Percentiles rank a stretch among this genome's conserved stretches.
These are phyloP conservation scores for Escovopsis weberi DNA, from an alignment of 2,329 filamentous ascomycete genomes.

Conservation along the genomic window DNA sequence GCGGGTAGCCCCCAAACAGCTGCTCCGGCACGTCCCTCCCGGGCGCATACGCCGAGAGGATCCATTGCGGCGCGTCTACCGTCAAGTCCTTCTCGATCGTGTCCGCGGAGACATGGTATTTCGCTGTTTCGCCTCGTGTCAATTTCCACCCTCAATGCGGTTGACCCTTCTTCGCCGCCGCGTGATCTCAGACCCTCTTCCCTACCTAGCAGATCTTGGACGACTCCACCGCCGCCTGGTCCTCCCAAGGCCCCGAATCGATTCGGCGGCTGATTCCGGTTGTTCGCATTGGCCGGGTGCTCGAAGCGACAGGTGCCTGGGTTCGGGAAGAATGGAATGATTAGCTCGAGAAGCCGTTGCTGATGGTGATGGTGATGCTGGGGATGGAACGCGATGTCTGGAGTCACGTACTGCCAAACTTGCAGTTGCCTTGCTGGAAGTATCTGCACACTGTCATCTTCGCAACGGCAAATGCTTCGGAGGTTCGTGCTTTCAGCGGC, in stretches of 20 bases:
- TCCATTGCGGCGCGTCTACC: slow-evolving; percentile 64
- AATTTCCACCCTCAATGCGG: background rate
- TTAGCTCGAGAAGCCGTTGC: background rate
- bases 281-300: slow-evolving; percentile 28
- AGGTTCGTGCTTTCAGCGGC: no score
- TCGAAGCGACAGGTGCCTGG: slow-evolving; percentile 40
- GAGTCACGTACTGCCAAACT: slow-evolving; percentile 31
- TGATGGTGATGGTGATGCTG: background rate
- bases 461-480: background rate
- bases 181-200: background rate
- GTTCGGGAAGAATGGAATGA: no score
- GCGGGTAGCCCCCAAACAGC: slow-evolving; percentile 62
- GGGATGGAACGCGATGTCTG: background rate
- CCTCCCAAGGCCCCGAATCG: slow-evolving; percentile 40
- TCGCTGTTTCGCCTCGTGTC: slow-evolving; percentile 8
- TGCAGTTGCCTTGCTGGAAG: slow-evolving; percentile 37
- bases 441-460: slow-evolving; percentile 32
- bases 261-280: slow-evolving; percentile 28
- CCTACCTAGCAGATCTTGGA: slow-evolving; percentile 11
- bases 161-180: background rate
- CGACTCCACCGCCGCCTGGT: slow-evolving; percentile 15
- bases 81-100: slow-evolving; percentile 53
- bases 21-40: slow-evolving; percentile 64
- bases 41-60: slow-evolving; percentile 75
- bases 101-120: slow-evolving; percentile 41